Conservation (phyloP, 495 filamentous ascomycete genomes). For the Rostrohypoxylon terebratum region DNA sequence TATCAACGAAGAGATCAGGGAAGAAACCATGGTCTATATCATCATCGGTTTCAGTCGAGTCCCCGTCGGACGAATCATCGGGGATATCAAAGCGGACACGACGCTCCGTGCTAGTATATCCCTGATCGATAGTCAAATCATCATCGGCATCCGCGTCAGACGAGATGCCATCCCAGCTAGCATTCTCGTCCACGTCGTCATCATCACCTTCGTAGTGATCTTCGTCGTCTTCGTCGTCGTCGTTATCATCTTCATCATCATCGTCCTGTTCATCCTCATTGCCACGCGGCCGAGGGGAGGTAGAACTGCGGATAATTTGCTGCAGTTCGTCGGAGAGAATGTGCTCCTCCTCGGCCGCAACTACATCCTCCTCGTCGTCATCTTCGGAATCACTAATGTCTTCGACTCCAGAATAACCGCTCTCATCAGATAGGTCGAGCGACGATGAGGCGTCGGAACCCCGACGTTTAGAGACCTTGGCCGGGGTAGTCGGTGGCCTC, state of each 20-base stretch:
- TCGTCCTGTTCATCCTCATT: constrained; percentile 52
- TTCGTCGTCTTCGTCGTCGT: constrained; percentile 53
- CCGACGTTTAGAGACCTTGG: constrained; percentile 55
- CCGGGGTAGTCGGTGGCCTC: constrained; percentile 57
- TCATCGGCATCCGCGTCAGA: constrained; percentile 62
- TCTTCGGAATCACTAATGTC: constrained; percentile 82
- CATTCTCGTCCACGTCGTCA: constrained; percentile 58
- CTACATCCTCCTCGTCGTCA: constrained; percentile 75
- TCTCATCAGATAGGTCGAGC: constrained; percentile 70
- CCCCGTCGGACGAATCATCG: constrained; percentile 59
- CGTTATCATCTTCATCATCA: constrained; percentile 53
- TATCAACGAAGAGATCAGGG: constrained; percentile 77
- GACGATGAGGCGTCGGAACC: constrained; percentile 59
- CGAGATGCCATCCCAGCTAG: constrained; percentile 69
- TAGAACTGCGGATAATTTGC: constrained; percentile 47
- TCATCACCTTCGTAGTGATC: constrained; percentile 53
- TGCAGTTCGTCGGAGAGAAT: constrained; percentile 64
- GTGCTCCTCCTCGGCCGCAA: constrained; percentile 77
- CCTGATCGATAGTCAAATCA: constrained; percentile 57
- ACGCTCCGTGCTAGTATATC: constrained; percentile 59
- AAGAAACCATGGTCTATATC: constrained; percentile 66
- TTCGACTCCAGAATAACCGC: constrained; percentile 78
- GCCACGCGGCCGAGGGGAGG: constrained; percentile 57
- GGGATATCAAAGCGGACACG: constrained; percentile 66
- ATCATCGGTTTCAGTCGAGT: constrained; percentile 59